phyloP scores from a whole-genome alignment of 1,139 yeast genomes.

The Yamadazyma triangularis region DNA sequence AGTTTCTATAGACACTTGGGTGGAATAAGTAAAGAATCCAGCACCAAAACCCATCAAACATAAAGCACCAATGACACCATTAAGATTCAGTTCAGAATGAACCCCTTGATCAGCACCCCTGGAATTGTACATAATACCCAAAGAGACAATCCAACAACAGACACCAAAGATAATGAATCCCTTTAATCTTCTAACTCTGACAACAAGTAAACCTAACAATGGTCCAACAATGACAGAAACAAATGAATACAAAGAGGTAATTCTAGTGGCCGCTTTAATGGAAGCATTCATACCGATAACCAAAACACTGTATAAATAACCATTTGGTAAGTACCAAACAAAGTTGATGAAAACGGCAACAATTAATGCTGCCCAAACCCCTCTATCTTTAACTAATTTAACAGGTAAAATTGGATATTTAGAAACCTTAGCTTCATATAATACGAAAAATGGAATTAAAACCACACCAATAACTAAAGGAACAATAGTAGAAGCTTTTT shows the following conservation, averaged over 20 bases:
- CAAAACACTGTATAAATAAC: conserved; percentile 60
- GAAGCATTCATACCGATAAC: conserved; percentile 59
- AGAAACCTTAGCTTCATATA: conserved; percentile 53
- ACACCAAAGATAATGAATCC: conserved; percentile 58
- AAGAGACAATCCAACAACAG: conserved; percentile 49
- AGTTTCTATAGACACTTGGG: conserved; percentile 61
- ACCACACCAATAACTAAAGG: conserved; percentile 63
- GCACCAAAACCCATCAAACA: conserved; percentile 70
- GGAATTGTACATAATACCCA: conserved; percentile 55
- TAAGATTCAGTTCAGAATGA: conserved; percentile 20
- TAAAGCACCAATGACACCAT: conserved; percentile 64
- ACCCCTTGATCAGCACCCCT: conserved; percentile 49
- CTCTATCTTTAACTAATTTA: conserved; percentile 56
- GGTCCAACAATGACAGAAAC: conserved; percentile 63
- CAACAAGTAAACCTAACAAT: conserved; percentile 51
- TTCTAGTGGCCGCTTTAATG: conserved; percentile 59
- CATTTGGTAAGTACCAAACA: conserved; percentile 66
- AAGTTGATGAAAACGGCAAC: conserved; percentile 54
- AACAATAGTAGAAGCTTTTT: conserved; percentile 47
- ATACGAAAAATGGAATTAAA: conserved; percentile 47
- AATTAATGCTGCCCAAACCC: conserved; percentile 48
- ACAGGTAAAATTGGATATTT: conserved; percentile 57
- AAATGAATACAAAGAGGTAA: conserved; percentile 58
- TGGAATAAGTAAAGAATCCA: conserved; percentile 64
- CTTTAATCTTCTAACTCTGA: conserved; percentile 50